Base-by-base conservation (phyloP, 2,329 filamentous ascomycete genomes). In the Leptographium radiaticola region DNA sequence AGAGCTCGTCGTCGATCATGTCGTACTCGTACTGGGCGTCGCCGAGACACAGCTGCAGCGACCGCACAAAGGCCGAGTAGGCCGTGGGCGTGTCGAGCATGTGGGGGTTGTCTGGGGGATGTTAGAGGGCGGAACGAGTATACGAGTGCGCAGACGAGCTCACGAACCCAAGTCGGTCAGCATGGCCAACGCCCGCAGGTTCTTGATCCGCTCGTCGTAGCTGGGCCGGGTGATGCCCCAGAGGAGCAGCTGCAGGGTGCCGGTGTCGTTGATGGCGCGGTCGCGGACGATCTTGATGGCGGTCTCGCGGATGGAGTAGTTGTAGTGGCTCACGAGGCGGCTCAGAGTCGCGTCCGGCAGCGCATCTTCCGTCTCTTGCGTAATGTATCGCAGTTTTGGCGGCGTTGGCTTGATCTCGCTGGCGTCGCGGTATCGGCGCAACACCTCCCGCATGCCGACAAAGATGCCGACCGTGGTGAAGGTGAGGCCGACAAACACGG, bases 321-420 rank as follows among this genome's bases (percentile, higher is more conserved):
- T 91, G 56, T 84, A 84, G 65, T 86, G 86, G 51, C 77, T 73
- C 13, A 86, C 71, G 5, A 90, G 74, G 58, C 80, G 84, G 51
- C 81, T 73, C 11, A 90, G 71, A 0, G 86, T 89, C 44, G 76
- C 73, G 12, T 81, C 63, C 55, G 81, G 78, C 44, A 89, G 72
- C 2, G 84, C 78, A 63, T 89, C 84, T 62, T 89, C 85, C 2
- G 84, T 87, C 30, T 85, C 81, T 65, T 89, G 83, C 15, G 81
- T 86, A 59, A 88, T 86, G 64, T 87, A 86, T 60, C 84, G 79
- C 51, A 84, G 79, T 64, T 84, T 83, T 39, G 81, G 81, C 56
- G 81, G 78, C 40, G 72, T 64, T 39, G 80, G 76, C 56, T 80
- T 80, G 62, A 93, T 79, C 66, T 83, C 76, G 58, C 84, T 84